These are phyloP conservation scores for Hippophae gyantsensis DNA, from an alignment of 306 rosid species.

Conservation along the genomic window DNA sequence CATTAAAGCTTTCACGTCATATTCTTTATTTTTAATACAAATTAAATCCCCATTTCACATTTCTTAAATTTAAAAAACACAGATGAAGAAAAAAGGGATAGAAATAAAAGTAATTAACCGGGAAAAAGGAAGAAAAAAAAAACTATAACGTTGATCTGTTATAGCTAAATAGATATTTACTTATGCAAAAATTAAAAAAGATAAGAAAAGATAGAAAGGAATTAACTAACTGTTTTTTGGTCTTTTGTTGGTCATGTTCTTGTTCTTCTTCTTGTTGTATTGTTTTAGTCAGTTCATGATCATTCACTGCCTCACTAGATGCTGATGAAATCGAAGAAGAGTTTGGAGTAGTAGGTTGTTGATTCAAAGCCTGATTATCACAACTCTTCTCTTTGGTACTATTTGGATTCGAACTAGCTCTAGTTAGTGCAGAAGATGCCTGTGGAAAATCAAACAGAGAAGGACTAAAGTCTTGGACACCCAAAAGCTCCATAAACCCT, in stretches of 20 bases:
- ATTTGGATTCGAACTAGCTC: constrained; percentile 15
- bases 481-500: constrained; percentile 81
- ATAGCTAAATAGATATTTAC: neutral
- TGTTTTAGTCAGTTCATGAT: constrained; percentile 28
- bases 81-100: too few relatives aligned
- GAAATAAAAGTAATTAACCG: too few relatives aligned
- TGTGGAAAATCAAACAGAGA: constrained; percentile 36
- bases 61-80: too few relatives aligned
- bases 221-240: constrained; percentile 50
- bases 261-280: constrained; percentile 19
- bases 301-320: constrained; percentile 57
- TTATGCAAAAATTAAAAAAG: neutral
- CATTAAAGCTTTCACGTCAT: too few relatives aligned
- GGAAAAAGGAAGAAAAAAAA: too few relatives aligned
- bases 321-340: constrained; percentile 81
- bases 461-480: constrained; percentile 29
- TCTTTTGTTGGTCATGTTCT: constrained; percentile 16
- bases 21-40: too few relatives aligned
- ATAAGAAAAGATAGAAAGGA: neutral
- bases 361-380: constrained; percentile 33
- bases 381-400: constrained; percentile 22
- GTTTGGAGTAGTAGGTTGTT: constrained; percentile 58
- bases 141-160: too few relatives aligned
- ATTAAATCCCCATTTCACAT: too few relatives aligned
- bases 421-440: neutral